These are phyloP conservation scores for Aspergillus calidoustus DNA, from an alignment of 2,329 filamentous ascomycete species.

Conservation along the genomic window DNA sequence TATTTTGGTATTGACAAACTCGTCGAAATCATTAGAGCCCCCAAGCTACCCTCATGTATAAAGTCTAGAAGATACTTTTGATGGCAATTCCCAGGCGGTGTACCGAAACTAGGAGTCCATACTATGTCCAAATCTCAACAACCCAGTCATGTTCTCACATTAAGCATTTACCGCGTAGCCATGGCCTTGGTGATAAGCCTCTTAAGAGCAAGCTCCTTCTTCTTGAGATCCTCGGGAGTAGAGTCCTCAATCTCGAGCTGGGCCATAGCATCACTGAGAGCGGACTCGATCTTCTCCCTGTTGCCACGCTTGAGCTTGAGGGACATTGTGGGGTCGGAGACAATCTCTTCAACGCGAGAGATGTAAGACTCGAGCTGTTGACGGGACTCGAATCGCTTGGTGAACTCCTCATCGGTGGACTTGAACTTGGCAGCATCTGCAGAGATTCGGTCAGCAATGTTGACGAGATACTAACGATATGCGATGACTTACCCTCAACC, in stretches of 20 bases:
- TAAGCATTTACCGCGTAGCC: constrained; percentile 75
- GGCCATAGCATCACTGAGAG: constrained; percentile 95
- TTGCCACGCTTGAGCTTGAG: constrained; percentile 98
- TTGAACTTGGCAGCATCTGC: constrained; percentile 97
- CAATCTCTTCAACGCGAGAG: constrained; percentile 96
- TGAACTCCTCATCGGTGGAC: constrained; percentile 95
- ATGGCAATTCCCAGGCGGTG: constrained; percentile 28
- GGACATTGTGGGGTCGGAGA: constrained; percentile 93
- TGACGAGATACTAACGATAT: background rate
- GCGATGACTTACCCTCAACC: constrained; percentile 70
- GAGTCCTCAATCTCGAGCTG: constrained; percentile 96
- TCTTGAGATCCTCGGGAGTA: constrained; percentile 92
- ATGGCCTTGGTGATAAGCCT: constrained; percentile 97
- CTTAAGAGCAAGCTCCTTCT: constrained; percentile 99
- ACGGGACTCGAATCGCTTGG: constrained; percentile 98
- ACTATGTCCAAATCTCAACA: constrained; percentile 11
- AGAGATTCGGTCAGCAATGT: constrained; percentile 5
- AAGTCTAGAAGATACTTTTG: constrained; percentile 33
- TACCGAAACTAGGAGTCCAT: background rate
- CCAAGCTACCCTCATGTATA: constrained; percentile 25
- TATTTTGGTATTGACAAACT: constrained; percentile 14
- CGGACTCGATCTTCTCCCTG: constrained; percentile 99
- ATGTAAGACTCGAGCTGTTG: constrained; percentile 99
- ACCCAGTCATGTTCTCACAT: constrained; percentile 1
- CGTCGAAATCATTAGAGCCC: constrained; percentile 37